Evolutionary conservation across 345 rosid species (phyloP).

Genomic region (Eucalyptus sp.): DNA sequence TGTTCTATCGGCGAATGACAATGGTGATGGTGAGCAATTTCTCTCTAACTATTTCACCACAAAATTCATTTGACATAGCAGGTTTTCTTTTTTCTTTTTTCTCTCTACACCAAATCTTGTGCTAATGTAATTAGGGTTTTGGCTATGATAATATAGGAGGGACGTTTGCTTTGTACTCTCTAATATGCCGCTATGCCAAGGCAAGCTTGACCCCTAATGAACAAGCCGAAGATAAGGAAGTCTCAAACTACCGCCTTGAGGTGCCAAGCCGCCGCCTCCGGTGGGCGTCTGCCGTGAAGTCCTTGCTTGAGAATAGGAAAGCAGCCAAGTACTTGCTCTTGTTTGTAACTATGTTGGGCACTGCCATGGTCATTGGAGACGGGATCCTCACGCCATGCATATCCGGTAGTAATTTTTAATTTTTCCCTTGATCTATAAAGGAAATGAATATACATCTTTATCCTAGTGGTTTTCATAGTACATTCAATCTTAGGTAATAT

Average conservation of each 20-base stretch:
- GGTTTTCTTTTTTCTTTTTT: too few relatives aligned
- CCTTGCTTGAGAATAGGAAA: conserved; percentile 1
- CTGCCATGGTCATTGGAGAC: conserved; percentile 31
- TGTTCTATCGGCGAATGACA: conserved; percentile 13
- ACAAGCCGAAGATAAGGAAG: conserved; percentile 9
- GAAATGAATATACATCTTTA: not conserved
- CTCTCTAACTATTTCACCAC: not conserved
- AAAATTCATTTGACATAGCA: not conserved
- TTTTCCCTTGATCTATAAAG: not conserved
- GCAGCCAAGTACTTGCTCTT: conserved; percentile 5
- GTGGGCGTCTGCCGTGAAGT: conserved; percentile 4
- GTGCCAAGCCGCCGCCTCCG: not conserved
- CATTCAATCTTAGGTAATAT: not conserved
- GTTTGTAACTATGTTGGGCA: conserved; percentile 12
- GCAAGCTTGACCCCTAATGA: conserved; percentile 11
- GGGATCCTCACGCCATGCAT: conserved; percentile 23
- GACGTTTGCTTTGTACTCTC: conserved; percentile 18
- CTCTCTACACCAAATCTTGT: too few relatives aligned
- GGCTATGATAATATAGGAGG: conserved; percentile 1
- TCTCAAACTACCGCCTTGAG: conserved; percentile 6
- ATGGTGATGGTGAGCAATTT: conserved; percentile 17
- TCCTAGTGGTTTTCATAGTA: not conserved
- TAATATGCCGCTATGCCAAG: conserved; percentile 18
- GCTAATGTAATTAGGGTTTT: not conserved
- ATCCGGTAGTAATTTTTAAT: not conserved